Evolutionary conservation across 1,139 yeast species (phyloP), one percentile per base, ranked within the genome.

Genomic region (Lodderomyces jiufengensis): DNA sequence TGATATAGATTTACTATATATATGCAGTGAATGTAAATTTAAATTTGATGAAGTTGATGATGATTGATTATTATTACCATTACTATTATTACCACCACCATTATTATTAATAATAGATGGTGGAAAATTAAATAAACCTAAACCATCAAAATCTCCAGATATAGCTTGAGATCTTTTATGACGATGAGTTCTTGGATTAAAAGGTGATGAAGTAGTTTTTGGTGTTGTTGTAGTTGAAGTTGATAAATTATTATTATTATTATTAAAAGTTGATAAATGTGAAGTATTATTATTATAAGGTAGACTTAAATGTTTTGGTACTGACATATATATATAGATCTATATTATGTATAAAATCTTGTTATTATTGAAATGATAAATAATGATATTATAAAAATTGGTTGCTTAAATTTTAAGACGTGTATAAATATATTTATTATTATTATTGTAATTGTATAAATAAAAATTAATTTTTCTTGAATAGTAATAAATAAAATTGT

Each of bases 131-230:
- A 64, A 64, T 20, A 68, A 45, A 2, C 73, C 73, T 45, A 60
- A 51, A 5, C 59, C 52, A 48, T 81, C 88, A 51, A 81, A 80
- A 51, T 81, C 88, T 0, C 87, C 87, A 3, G 85, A 78, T 10
- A 81, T 78, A 0, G 87, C 87, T 18, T 84, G 83, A 0, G 87
- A 80, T 33, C 90, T 60, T 48, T 80, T 70, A 47, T 81, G 88
- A 31, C 80, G 68, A 54, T 81, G 88, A 2, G 75, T 71, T 44
- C 76, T 64, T 48, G 64, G 64, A 20, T 46, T 44, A 22, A 40
- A 31, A 1, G 51, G 49, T 18, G 20, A 18, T 5, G 20, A 18
- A 3, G 54, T 45, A 11, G 33, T 5, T 9, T 22, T 5, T 10
- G 5, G 10, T 20, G 31, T 27, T 27, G 29, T 7, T 6, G 14